Evolutionary conservation across 495 filamentous ascomycete species (phyloP).

Genomic region (Cryomyces antarcticus): DNA sequence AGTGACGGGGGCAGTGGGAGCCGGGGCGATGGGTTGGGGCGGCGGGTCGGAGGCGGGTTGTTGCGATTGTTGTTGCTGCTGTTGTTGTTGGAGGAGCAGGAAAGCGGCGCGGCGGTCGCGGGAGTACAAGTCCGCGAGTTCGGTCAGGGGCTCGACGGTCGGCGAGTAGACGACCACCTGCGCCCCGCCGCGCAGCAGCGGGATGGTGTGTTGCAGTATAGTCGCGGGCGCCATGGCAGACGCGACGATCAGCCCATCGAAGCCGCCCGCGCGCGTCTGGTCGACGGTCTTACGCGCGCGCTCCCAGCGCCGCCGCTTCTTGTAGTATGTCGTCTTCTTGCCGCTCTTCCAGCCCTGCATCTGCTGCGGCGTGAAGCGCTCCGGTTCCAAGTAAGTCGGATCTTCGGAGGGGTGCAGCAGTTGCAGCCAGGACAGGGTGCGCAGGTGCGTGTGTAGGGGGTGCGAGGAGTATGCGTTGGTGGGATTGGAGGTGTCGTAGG

Average conservation of each 20-base stretch:
- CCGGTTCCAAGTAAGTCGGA: slow-evolving; percentile 43
- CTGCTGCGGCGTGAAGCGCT: slow-evolving; percentile 27
- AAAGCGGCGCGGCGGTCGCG: slow-evolving; percentile 56
- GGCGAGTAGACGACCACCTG: slow-evolving; percentile 70
- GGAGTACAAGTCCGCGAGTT: slow-evolving; percentile 61
- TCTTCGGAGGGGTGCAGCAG: slow-evolving; percentile 56
- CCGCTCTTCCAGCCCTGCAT: slow-evolving; percentile 49
- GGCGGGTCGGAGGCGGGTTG: background rate
- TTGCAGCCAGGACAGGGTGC: slow-evolving; percentile 76
- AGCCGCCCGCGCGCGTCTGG: slow-evolving; percentile 50
- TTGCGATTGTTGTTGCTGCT: background rate
- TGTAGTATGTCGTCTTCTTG: slow-evolving; percentile 60
- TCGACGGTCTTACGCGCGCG: slow-evolving; percentile 46
- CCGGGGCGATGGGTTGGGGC: slow-evolving; percentile 18
- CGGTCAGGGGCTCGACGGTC: slow-evolving; percentile 51
- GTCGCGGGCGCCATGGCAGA: slow-evolving; percentile 59
- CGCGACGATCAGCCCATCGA: slow-evolving; percentile 66
- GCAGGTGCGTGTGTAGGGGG: slow-evolving; percentile 63
- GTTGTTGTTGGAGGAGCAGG: slow-evolving; percentile 16
- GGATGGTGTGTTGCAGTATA: slow-evolving; percentile 51
- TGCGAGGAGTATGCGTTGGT: slow-evolving; percentile 47
- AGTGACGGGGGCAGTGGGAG: too few species aligned
- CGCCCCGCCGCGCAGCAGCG: slow-evolving; percentile 63
- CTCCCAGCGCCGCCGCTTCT: slow-evolving; percentile 69
- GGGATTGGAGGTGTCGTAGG: slow-evolving; percentile 57